Evolutionary conservation across 78 protist species (phyloP).

Genomic region (Cavenderia fasciculata): DNA sequence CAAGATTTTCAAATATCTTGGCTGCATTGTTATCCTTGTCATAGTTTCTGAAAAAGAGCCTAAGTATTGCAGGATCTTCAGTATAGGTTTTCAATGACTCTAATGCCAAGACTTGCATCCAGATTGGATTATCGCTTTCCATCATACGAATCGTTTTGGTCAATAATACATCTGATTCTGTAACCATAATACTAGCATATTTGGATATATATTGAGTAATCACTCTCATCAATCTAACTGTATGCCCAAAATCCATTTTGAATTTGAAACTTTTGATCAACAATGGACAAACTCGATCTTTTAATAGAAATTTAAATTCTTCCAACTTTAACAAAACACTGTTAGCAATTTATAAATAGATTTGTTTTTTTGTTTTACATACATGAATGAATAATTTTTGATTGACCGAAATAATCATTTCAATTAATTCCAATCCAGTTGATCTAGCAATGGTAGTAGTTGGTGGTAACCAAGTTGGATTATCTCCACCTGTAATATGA

Average conservation of each 20-base stretch:
- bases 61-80: constrained; percentile 66
- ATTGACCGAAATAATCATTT: constrained; percentile 62
- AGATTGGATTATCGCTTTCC: constrained; percentile 46
- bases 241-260: constrained; percentile 65
- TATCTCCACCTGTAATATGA: constrained; percentile 65
- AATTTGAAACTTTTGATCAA: constrained; percentile 64
- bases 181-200: constrained; percentile 50
- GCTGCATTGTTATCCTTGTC: constrained; percentile 61
- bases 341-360: not conserved
- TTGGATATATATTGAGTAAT: constrained; percentile 76
- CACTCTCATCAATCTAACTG: constrained; percentile 68
- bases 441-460: constrained; percentile 40
- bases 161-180: constrained; percentile 73
- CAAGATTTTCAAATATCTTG: constrained; percentile 36
- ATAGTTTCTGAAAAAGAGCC: constrained; percentile 45
- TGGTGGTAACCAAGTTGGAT: constrained; percentile 65
- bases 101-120: constrained; percentile 73
- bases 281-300: constrained; percentile 78
- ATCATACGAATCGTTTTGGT: constrained; percentile 53
- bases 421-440: constrained; percentile 72
- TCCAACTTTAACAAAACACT: constrained; percentile 31
- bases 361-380: not conserved
- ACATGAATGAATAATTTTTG: constrained; percentile 21
- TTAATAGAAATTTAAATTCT: constrained; percentile 69
- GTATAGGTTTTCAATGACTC: constrained; percentile 60